Conservation (phyloP, 2,329 filamentous ascomycete genomes). For the Daldinia eschscholtzii region DNA sequence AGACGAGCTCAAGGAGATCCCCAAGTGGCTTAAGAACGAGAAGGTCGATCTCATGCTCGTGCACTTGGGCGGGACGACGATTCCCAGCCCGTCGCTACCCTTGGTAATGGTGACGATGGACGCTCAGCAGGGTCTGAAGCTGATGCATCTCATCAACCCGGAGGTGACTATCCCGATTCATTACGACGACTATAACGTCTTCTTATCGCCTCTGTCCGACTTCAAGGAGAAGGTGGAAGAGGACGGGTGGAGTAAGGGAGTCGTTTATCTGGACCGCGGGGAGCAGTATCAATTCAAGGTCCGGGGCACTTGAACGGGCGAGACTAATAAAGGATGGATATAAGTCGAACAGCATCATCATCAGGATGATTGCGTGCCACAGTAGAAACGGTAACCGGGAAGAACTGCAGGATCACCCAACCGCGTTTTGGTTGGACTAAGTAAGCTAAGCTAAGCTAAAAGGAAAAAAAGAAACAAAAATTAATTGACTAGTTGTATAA, state of each 20-base stretch:
- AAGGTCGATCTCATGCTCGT: slow-evolving; percentile 75
- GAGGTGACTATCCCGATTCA: slow-evolving; percentile 74
- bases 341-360: slow-evolving; percentile 12
- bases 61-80: slow-evolving; percentile 74
- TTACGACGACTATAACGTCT: slow-evolving; percentile 74
- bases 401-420: slow-evolving; percentile 18
- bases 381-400: slow-evolving; percentile 7
- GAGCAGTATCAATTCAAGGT: slow-evolving; percentile 70
- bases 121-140: slow-evolving; percentile 69
- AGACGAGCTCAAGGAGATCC: slow-evolving; percentile 72
- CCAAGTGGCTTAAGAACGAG: slow-evolving; percentile 64
- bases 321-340: slow-evolving; percentile 1
- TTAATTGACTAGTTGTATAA: slow-evolving; percentile 16
- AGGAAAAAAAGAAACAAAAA: neutral
- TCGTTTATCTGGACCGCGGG: slow-evolving; percentile 71
- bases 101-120: slow-evolving; percentile 79
- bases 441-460: neutral
- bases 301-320: slow-evolving; percentile 38
- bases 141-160: slow-evolving; percentile 71
- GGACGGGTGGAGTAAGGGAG: slow-evolving; percentile 63
- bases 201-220: slow-evolving; percentile 69
- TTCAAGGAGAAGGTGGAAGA: slow-evolving; percentile 69
- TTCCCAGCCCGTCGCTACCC: slow-evolving; percentile 69
- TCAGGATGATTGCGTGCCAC: neutral
- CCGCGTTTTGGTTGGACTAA: slow-evolving; percentile 11